Percentiles rank a stretch among this genome's conserved stretches.
These are phyloP conservation scores for Pulicaria dysenterica DNA, from an alignment of 129 eudicot genomes.

Conservation along the genomic window DNA sequence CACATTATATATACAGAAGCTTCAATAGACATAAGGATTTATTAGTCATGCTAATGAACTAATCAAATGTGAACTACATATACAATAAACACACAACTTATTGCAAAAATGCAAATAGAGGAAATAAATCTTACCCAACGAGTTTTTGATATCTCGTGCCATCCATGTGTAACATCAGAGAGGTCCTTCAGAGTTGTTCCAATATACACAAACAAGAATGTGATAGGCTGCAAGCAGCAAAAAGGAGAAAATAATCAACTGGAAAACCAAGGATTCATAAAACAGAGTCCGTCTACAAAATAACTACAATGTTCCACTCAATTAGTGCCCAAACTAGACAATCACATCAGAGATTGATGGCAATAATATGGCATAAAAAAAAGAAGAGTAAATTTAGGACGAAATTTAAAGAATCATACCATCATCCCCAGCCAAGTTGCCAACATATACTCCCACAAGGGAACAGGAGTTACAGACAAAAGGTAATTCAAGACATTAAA, in stretches of 20 bases:
- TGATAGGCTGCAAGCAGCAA: slow-evolving; percentile 71
- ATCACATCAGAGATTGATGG: slow-evolving; percentile 1
- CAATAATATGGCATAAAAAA: no score
- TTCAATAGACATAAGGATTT: not conserved
- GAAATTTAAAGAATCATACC: slow-evolving; percentile 45
- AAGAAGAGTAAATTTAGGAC: not conserved
- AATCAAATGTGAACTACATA: not conserved
- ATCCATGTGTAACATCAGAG: slow-evolving; percentile 96
- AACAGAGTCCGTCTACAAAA: not conserved
- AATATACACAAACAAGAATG: slow-evolving; percentile 76
- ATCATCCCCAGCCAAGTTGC: slow-evolving; percentile 99
- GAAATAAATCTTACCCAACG: slow-evolving; percentile 65
- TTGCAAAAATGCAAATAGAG: not conserved
- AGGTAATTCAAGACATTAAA: slow-evolving; percentile 91
- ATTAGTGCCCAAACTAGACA: not conserved
- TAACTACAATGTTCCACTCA: not conserved
- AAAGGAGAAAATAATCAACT: not conserved
- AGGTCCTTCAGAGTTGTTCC: slow-evolving; percentile 96
- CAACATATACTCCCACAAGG: slow-evolving; percentile 78
- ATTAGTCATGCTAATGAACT: slow-evolving; percentile 2
- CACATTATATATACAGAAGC: not conserved
- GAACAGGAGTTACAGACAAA: slow-evolving; percentile 93
- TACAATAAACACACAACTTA: not conserved
- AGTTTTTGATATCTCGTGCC: slow-evolving; percentile 78
- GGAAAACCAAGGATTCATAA: not conserved